Base-by-base conservation (phyloP, 108 stramenopile genomes). In the Discostella stelligeroides region DNA sequence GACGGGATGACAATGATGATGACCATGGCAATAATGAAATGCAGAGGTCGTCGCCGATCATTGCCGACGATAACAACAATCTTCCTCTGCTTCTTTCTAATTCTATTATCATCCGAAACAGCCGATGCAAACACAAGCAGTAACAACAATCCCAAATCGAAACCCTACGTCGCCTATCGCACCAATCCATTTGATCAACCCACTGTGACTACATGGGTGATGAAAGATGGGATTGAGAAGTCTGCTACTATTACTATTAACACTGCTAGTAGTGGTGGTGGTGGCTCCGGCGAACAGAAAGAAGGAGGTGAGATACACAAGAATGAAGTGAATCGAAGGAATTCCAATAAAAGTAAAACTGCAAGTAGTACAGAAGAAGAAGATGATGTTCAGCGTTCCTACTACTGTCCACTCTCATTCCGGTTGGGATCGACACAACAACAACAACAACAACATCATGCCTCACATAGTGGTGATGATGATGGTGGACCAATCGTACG, bases 161-260 rank as follows among this genome's bases (percentile, higher is more conserved):
- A 75, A 38, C 86, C 89, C n/a, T 92, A 88, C 72, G 88, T 92
- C 29, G 81, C 88, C 54, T 92, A 84, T 65, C 87, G 89, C n/a
- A 90, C 87, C 4, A 63, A 76, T 39, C 88, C 89, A 17, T 84
- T 76, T 42, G 87, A 92, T 63, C 88, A 92, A 79, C 66, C 70
- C 24, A 76, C 63, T 24, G 49, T 21, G 0, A 50, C 78, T 0
- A 24, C 59, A 8, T 30, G 67, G 34, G 50, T 76, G 47, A 72
- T 81, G 64, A 39, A 59, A 23, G 75, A 81, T 60, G 75, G 75
- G 15, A 29, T 66, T 5, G 80, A 76, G 49, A 48, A 34, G 34
- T 34, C n/a, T 12, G 65, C 72, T 13, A 70, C 69, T 3, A 38
- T 5, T 25, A 48, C 27, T 6, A 34, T 3, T 6, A 34, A 6